Conservation (phyloP, 441 rosid species). For the Oxalis stricta region DNA sequence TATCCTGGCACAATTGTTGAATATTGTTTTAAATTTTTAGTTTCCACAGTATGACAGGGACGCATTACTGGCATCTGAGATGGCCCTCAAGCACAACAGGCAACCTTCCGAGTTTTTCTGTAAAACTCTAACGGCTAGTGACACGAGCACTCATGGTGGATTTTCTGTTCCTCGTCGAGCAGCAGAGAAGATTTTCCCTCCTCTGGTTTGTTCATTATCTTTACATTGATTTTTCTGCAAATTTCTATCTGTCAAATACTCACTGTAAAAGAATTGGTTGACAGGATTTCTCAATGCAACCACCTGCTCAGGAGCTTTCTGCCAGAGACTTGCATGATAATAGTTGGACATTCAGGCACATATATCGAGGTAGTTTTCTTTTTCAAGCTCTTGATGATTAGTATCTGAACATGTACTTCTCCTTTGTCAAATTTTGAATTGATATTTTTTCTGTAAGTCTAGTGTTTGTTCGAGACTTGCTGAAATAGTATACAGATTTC, state of each 20-base stretch:
- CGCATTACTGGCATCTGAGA: conserved; percentile 66
- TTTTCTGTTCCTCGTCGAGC: conserved; percentile 93
- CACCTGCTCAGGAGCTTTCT: conserved; percentile 77
- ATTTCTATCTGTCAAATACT: conserved; percentile 6
- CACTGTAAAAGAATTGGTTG: conserved; percentile 14
- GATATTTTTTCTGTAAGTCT: neutral
- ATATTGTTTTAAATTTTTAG: conserved; percentile 2
- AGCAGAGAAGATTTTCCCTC: conserved; percentile 90
- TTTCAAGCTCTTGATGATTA: too few relatives aligned
- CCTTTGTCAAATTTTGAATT: too few relatives aligned
- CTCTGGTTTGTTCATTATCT: conserved; percentile 41
- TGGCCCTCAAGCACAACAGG: conserved; percentile 64
- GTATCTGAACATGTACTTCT: too few relatives aligned
- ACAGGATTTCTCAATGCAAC: conserved; percentile 86
- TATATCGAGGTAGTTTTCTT: conserved; percentile 56
- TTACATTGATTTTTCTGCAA: neutral
- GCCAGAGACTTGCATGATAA: conserved; percentile 84
- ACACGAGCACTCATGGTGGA: conserved; percentile 97
- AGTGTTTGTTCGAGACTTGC: neutral
- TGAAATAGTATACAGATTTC: neutral
- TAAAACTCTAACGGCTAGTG: conserved; percentile 90
- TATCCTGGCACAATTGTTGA: conserved; percentile 1
- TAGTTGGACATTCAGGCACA: conserved; percentile 89
- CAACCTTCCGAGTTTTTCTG: conserved; percentile 90
- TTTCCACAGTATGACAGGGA: conserved; percentile 67